phyloP scores from a whole-genome alignment of 169 alveolate genomes.

The Babesia caballi region DNA sequence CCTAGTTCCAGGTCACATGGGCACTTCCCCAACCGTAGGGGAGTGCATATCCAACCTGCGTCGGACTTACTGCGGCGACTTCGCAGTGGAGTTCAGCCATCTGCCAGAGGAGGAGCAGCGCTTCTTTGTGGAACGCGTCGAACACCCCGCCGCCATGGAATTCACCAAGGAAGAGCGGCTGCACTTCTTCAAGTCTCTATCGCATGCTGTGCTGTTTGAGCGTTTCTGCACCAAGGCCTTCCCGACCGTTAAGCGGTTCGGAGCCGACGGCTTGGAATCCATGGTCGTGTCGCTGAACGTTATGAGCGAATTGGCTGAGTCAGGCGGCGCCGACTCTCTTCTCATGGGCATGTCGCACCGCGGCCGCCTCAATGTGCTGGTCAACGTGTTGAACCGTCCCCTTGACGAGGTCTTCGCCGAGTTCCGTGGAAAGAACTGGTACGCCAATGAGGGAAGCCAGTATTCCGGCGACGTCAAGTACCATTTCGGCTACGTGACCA shows the following conservation, averaged over 20 bases:
- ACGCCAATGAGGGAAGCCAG: background rate
- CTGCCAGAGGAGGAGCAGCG: constrained; percentile 61
- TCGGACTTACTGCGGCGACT: constrained; percentile 67
- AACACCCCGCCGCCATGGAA: constrained; percentile 44
- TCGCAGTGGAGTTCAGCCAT: constrained; percentile 71
- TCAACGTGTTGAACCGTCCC: constrained; percentile 88
- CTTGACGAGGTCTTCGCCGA: constrained; percentile 86
- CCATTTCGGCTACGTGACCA: constrained; percentile 87
- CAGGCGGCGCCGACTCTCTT: constrained; percentile 80
- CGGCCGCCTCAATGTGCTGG: constrained; percentile 90
- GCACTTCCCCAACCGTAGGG: constrained; percentile 41
- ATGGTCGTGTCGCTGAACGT: constrained; percentile 82
- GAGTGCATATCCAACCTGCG: constrained; percentile 52
- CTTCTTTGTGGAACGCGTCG: constrained; percentile 67
- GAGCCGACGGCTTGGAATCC: constrained; percentile 92
- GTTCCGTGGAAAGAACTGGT: constrained; percentile 62
- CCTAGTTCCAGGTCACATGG: constrained; percentile 41
- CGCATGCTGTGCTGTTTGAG: constrained; percentile 72
- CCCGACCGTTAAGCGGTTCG: constrained; percentile 91
- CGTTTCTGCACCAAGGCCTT: constrained; percentile 72
- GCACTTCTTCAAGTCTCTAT: constrained; percentile 46
- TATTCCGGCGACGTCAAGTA: constrained; percentile 92
- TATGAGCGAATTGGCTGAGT: constrained; percentile 24
- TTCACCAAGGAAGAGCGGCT: constrained; percentile 40
- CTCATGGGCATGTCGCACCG: constrained; percentile 95